Evolutionary conservation across 2,329 filamentous ascomycete species (phyloP), one percentile per base, ranked within the genome.

Genomic region (Alternaria arbusti): DNA sequence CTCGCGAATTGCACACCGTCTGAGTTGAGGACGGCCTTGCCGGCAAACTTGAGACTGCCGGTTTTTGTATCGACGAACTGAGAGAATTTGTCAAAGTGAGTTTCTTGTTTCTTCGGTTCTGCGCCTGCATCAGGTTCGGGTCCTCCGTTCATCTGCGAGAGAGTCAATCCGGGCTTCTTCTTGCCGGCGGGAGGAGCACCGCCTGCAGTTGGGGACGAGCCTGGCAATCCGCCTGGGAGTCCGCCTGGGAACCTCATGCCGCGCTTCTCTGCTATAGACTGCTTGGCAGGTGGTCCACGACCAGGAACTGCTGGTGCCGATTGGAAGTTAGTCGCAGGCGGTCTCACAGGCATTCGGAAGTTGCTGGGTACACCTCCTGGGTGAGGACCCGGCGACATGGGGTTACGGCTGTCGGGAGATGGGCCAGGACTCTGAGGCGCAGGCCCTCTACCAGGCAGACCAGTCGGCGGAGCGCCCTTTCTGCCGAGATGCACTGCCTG

Each of bases 1-100:
- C 91, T 94, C 23, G 91, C 90, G 76, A 99, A 99, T 75, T 98
- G 91, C 65, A 99, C 94, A 25, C 96, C 96, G 15, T 91, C 89
- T 25, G 92, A 90, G 67, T 94, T 95, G 57, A 99, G 92, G 5
- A 93, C 89, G 11, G 96, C 96, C 70, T 97, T 97, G 70, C 94
- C 94, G 72, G 94, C 92, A 81, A 99, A 99, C 9, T 90, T 96
- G 66, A 99, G 85, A 71, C 91, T 96, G 11, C 96, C 96, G 54
- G 93, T 93, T 74, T 97, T 92, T 0, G 93, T 91, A 76, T 99
- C 94, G 64, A 99, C 92, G 74, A 92, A 96, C 67, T 97, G 90
- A 30, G 89, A 85, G 72, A 90, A 92, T 73, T 90, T 90, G 74
- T 87, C 89, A 78, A 93, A 86, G 56, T 86, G 74, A 9, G 77